Evolutionary conservation across 768 basidiomycete species (phyloP), one percentile per base, ranked within the genome.

Genomic region (Pisolithus orientalis): DNA sequence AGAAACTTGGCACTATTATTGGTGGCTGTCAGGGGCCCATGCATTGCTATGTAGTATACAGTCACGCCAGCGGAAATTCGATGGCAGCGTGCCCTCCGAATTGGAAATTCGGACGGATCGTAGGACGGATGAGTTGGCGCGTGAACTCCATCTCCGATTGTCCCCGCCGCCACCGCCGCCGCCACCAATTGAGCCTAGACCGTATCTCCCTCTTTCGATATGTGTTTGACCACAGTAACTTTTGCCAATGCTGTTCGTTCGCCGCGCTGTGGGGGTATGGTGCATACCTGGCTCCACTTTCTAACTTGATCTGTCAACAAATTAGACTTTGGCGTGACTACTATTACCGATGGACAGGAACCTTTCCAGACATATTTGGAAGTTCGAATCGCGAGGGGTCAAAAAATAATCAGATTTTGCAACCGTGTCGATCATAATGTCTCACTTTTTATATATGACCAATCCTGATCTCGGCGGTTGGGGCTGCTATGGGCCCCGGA

Each of bases 371-470:
- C 72, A 70, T 65, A 72, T 72, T 27, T 39, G 69, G 72, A 59
- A 64, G 28, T 29, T 50, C 59, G 61, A 60, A 64, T 56, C 51
- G 54, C 56, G 24, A 5, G 53, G 52, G 62, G 62, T 57, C 56
- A 40, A 53, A 40, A 53, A 34, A 34, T 13, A 34, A 50, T 47
- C 44, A 46, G 44, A 54, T 46, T 39, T 44, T 44, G 57, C 56
- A 57, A 57, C 57, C 67, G 63, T 34, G 34, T 69, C 74, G 77
- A 78, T 77, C 75, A 73, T 21, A 21, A 21, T 74, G 76, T 77
- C 75, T 78, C 75, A 75, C 56, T 61, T 63, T 61, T 67, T 57
- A 66, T 61, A 65, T 57, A 66, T 66, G 66, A 31, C 44, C 27
- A 13, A 34, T 34, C 34, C 34, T 34, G 61, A 49, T 51, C 47